Conservation (phyloP, 2,329 filamentous ascomycete genomes). For the Diplodia intermedia region DNA sequence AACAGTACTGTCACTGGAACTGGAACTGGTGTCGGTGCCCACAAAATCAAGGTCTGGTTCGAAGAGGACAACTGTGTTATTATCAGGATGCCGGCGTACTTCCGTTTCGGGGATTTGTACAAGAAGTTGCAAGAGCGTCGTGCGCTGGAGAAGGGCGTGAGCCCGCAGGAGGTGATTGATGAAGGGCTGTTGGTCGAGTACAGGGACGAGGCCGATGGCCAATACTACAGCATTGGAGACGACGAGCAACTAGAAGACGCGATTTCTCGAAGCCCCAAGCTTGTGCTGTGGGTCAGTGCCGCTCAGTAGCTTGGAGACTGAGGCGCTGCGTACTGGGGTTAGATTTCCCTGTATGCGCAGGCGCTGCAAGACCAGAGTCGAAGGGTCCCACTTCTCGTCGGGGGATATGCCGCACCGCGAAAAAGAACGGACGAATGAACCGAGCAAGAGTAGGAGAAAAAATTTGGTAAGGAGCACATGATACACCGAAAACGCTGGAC, state of each 20-base stretch:
- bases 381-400: not conserved
- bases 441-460: slow-evolving; percentile 12
- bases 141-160: slow-evolving; percentile 64
- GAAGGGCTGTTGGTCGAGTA: slow-evolving; percentile 83
- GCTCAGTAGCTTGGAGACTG: not conserved
- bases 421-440: not conserved
- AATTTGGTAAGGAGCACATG: slow-evolving; percentile 13
- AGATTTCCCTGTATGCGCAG: not conserved
- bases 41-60: slow-evolving; percentile 96
- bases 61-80: slow-evolving; percentile 85
- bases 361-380: not conserved
- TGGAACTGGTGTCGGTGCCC: slow-evolving; percentile 44
- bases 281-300: slow-evolving; percentile 48
- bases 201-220: slow-evolving; percentile 80
- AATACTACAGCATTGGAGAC: slow-evolving; percentile 76
- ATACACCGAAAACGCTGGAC: slow-evolving; percentile 10
- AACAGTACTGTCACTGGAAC: slow-evolving; percentile 34
- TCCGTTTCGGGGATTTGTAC: slow-evolving; percentile 77
- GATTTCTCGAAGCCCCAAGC: slow-evolving; percentile 82
- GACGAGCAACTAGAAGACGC: slow-evolving; percentile 83
- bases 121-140: slow-evolving; percentile 86
- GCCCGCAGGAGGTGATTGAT: slow-evolving; percentile 49
- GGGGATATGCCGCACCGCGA: slow-evolving; percentile 4
- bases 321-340: not conserved
- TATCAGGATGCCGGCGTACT: slow-evolving; percentile 83